Percentiles rank a stretch among this genome's conserved stretches.
These are phyloP conservation scores for Triticum urartu DNA, from an alignment of 176 grass and related monocot genomes.

Conservation along the genomic window DNA sequence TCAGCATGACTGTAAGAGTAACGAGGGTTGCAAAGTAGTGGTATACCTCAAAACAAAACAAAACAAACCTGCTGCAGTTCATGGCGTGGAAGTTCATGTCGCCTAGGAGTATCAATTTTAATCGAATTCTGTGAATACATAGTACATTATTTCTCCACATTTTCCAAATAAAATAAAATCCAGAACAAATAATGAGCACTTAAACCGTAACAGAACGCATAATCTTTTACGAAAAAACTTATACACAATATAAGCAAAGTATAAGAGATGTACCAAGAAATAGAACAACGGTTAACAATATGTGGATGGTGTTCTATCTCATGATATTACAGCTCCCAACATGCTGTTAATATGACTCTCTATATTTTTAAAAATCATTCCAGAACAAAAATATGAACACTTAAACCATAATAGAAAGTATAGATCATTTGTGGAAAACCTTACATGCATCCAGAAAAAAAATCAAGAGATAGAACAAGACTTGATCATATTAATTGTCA, in stretches of 20 bases:
- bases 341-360: not conserved
- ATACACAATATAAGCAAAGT: not conserved
- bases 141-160: constrained; percentile 3
- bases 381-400: not conserved
- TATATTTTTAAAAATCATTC: not conserved
- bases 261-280: not conserved
- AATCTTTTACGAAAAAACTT: not conserved
- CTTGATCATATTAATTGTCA: not conserved
- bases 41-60: not conserved
- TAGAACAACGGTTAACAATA: not conserved
- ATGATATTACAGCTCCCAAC: not conserved
- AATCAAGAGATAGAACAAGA: not conserved
- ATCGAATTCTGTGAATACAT: constrained; percentile 65
- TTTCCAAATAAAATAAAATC: not conserved
- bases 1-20: constrained; percentile 6
- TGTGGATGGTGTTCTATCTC: not conserved
- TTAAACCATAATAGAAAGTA: not conserved
- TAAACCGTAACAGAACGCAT: not conserved
- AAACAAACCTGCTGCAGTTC: constrained; percentile 49
- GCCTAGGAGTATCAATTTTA: constrained; percentile 40
- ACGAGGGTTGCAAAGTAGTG: not conserved
- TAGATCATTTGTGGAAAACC: not conserved
- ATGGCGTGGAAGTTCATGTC: constrained; percentile 84
- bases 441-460: not conserved
- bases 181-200: not conserved